A percentile compares a stretch with the other conserved stretches of the same genome.
These are phyloP conservation scores for Cucumis cinereus DNA, from an alignment of 306 rosid species.

Conservation along the genomic window DNA sequence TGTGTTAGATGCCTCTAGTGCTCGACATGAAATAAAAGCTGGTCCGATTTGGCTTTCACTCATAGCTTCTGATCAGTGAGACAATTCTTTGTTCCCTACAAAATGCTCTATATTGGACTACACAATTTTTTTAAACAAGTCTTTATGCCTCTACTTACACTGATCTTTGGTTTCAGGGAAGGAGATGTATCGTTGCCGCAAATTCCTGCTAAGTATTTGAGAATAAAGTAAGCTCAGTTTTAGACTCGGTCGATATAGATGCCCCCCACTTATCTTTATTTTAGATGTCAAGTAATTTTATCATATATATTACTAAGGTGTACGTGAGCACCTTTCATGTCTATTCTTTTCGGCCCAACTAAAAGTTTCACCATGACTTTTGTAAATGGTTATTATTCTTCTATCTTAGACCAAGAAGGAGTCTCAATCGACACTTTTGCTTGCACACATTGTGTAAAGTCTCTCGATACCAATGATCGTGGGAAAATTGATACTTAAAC, in stretches of 20 bases:
- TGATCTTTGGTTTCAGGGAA: constrained; percentile 42
- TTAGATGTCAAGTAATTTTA: background rate
- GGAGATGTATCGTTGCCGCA: constrained; percentile 53
- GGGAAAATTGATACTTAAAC: background rate
- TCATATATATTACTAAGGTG: background rate
- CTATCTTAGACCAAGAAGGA: background rate
- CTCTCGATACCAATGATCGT: background rate
- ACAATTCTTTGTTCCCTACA: background rate
- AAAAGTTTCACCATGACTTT: background rate
- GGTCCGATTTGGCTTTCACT: constrained; percentile 81
- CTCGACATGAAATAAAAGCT: constrained; percentile 27
- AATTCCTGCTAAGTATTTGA: constrained; percentile 38
- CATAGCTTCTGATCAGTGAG: constrained; percentile 68
- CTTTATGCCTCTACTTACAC: background rate
- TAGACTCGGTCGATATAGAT: background rate
- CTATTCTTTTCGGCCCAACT: background rate
- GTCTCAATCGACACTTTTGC: background rate
- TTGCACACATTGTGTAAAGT: background rate
- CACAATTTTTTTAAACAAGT: background rate
- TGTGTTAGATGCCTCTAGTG: constrained; percentile 42
- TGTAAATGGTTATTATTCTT: background rate
- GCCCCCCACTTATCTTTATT: background rate
- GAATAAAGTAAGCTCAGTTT: constrained; percentile 51
- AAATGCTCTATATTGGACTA: background rate
- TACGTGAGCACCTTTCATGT: background rate